These are phyloP conservation scores for Nicotiana attenuata DNA, from an alignment of 257 asterid species.

Conservation along the genomic window DNA sequence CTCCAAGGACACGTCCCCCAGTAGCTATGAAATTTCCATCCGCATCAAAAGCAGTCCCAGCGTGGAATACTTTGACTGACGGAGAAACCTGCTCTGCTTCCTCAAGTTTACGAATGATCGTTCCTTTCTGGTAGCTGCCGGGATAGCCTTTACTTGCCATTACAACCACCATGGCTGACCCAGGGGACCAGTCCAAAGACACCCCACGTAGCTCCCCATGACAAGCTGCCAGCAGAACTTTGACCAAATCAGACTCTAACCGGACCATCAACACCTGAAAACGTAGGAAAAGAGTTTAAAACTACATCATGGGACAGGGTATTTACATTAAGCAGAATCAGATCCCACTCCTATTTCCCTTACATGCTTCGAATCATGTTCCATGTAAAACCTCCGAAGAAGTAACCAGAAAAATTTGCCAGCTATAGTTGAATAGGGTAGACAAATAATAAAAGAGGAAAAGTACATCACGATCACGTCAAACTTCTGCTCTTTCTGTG, in stretches of 20 bases:
- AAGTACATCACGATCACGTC: not conserved
- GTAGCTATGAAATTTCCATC: conserved; percentile 64
- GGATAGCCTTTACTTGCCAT: conserved; percentile 97
- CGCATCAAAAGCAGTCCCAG: conserved; percentile 63
- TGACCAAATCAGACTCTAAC: conserved; percentile 71
- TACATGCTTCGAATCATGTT: not conserved
- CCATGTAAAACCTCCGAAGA: not conserved
- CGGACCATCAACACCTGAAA: conserved; percentile 87
- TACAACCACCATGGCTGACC: conserved; percentile 92
- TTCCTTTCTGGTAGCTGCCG: conserved; percentile 65
- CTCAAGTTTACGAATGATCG: conserved; percentile 56
- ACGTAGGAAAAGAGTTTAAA: not conserved
- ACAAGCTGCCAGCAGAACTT: conserved; percentile 82
- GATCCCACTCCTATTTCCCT: not conserved
- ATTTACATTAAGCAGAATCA: not conserved
- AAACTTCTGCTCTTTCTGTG: too few species aligned
- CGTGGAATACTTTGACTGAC: conserved; percentile 69
- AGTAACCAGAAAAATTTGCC: not conserved
- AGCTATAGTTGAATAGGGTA: not conserved
- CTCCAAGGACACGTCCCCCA: conserved; percentile 92
- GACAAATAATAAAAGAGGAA: not conserved
- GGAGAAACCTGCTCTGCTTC: conserved; percentile 75
- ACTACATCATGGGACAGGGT: not conserved
- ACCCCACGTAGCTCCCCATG: conserved; percentile 55
- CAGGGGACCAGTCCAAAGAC: conserved; percentile 74